These are phyloP conservation scores for Rhodosporidiobolus sp. DNA, from an alignment of 768 basidiomycete species.

Conservation along the genomic window DNA sequence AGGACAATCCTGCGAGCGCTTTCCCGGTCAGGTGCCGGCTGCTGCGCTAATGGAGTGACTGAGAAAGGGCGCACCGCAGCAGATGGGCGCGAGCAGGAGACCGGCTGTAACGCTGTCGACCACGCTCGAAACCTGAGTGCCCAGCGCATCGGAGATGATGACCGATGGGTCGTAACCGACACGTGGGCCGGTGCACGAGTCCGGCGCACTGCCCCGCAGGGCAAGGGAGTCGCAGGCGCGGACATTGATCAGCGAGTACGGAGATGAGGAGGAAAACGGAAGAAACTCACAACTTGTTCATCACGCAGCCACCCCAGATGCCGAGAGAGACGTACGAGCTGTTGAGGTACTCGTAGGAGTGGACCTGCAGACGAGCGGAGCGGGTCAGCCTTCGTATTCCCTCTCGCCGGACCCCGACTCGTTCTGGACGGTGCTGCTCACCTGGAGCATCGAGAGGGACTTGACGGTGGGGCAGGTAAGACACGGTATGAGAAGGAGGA, in stretches of 20 bases:
- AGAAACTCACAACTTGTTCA: neutral
- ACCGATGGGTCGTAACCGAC: neutral
- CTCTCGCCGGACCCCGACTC: neutral
- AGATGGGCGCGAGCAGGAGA: neutral
- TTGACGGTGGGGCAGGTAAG: neutral
- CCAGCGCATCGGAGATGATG: neutral
- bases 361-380: neutral
- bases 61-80: neutral
- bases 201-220: neutral
- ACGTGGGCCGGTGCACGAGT: neutral
- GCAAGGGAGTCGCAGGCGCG: no score
- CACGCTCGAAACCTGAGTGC: neutral
- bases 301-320: neutral
- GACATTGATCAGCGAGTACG: no score
- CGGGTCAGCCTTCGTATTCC: neutral
- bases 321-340: neutral
- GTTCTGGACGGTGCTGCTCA: neutral
- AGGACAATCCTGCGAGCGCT: neutral
- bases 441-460: neutral
- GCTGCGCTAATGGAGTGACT: neutral
- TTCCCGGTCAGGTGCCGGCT: no score
- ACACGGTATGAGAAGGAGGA: neutral
- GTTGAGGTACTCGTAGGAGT: neutral
- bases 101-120: neutral
- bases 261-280: neutral